Evolutionary conservation across 2,329 filamentous ascomycete species (phyloP).

Genomic region (Escovopsis weberi): DNA sequence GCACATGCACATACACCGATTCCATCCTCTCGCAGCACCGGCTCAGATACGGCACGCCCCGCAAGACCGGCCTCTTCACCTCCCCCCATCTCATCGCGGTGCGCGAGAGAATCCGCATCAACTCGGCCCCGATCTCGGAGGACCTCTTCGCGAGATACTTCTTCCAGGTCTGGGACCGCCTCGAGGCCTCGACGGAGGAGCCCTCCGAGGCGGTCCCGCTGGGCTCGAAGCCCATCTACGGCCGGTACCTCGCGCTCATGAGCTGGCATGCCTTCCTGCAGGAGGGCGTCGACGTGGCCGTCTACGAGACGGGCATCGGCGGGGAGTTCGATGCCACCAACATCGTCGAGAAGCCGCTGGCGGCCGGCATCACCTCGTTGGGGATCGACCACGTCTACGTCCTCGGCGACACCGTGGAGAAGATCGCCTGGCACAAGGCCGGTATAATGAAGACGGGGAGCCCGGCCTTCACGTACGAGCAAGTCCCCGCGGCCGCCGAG

Average conservation of each 20-base stretch:
- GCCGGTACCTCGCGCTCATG: slow-evolving; percentile 50
- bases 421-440: slow-evolving; percentile 62
- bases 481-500: slow-evolving; percentile 28
- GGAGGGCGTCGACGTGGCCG: slow-evolving; percentile 45
- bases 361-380: slow-evolving; percentile 47
- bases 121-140: slow-evolving; percentile 42
- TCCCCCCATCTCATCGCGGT: slow-evolving; percentile 55
- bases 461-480: slow-evolving; percentile 42
- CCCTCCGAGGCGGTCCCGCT: slow-evolving; percentile 19
- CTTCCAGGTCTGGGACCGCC: slow-evolving; percentile 50
- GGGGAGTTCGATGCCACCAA: slow-evolving; percentile 59
- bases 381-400: slow-evolving; percentile 54
- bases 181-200: slow-evolving; percentile 23
- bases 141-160: slow-evolving; percentile 49
- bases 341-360: slow-evolving; percentile 42
- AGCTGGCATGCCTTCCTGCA: slow-evolving; percentile 51
- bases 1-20: slow-evolving; percentile 53
- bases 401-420: slow-evolving; percentile 46
- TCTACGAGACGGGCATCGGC: slow-evolving; percentile 54
- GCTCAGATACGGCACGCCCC: slow-evolving; percentile 17
- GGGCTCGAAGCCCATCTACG: slow-evolving; percentile 38
- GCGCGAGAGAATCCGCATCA: slow-evolving; percentile 51
- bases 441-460: slow-evolving; percentile 51
- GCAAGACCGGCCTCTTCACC: slow-evolving; percentile 48
- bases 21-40: slow-evolving; percentile 44